Evolutionary conservation across 257 asterid species (phyloP).

Genomic region (Lycium barbarum): DNA sequence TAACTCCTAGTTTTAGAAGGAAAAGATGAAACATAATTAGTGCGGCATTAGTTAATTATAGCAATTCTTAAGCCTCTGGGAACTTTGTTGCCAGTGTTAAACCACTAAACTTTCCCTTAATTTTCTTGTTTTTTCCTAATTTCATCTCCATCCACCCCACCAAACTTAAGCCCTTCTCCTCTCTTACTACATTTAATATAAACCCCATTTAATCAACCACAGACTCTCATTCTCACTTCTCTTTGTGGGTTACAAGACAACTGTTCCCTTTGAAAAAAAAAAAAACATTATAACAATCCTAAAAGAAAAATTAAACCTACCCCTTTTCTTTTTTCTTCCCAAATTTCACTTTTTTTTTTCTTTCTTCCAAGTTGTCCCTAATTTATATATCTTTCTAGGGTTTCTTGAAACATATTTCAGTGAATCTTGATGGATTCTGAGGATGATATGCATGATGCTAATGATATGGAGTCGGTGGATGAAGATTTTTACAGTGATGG

Average conservation of each 20-base stretch:
- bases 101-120: too few relatives aligned
- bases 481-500: constrained; percentile 79
- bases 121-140: too few relatives aligned
- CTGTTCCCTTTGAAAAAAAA: neutral
- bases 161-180: too few relatives aligned
- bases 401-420: neutral
- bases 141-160: too few relatives aligned
- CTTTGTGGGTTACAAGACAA: neutral
- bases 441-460: constrained; percentile 95
- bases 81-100: too few relatives aligned
- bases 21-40: too few relatives aligned
- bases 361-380: neutral
- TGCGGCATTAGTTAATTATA: too few relatives aligned
- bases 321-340: neutral
- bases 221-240: neutral
- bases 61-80: too few relatives aligned
- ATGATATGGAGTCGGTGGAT: constrained; percentile 75
- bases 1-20: too few relatives aligned
- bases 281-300: neutral
- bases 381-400: neutral
- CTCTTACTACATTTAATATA: too few relatives aligned
- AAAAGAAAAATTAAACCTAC: neutral
- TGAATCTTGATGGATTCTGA: constrained; percentile 68
- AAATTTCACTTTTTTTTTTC: neutral
- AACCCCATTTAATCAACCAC: too few relatives aligned